These are phyloP conservation scores for Syncephalastrum sp. DNA, from an alignment of 371 early-diverging fungal species.

Conservation along the genomic window DNA sequence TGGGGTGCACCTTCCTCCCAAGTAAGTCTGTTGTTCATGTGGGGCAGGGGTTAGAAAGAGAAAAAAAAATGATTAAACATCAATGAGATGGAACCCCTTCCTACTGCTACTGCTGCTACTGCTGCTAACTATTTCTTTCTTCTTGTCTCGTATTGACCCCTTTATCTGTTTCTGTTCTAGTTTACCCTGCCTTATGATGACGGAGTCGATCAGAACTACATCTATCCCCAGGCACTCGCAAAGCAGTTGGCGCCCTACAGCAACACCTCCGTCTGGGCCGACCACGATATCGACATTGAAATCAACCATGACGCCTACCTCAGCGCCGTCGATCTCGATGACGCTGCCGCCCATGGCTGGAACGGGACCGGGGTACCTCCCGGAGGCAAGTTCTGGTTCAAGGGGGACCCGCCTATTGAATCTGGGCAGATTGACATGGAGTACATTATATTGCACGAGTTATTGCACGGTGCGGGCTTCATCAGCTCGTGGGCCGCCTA, in stretches of 20 bases:
- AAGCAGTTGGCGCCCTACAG: constrained; percentile 48
- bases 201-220: constrained; percentile 46
- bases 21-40: too few species aligned
- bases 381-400: constrained; percentile 42
- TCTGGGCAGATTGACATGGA: constrained; percentile 39
- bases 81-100: too few species aligned
- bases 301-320: constrained; percentile 46
- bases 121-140: too few species aligned
- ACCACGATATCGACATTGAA: constrained; percentile 43
- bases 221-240: constrained; percentile 49
- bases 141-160: too few species aligned
- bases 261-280: constrained; percentile 38
- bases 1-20: too few species aligned
- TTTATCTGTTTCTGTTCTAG: constrained; percentile 8
- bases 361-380: constrained; percentile 35
- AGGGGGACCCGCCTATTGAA: constrained; percentile 26
- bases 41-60: too few species aligned
- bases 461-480: constrained; percentile 45
- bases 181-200: constrained; percentile 50
- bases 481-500: constrained; percentile 52
- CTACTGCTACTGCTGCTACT: too few species aligned
- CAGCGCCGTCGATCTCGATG: constrained; percentile 24
- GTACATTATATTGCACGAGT: constrained; percentile 41
- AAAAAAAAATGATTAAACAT: too few species aligned
- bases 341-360: constrained; percentile 29